Conservation (phyloP, 306 rosid genomes). For the Prunus mume region DNA sequence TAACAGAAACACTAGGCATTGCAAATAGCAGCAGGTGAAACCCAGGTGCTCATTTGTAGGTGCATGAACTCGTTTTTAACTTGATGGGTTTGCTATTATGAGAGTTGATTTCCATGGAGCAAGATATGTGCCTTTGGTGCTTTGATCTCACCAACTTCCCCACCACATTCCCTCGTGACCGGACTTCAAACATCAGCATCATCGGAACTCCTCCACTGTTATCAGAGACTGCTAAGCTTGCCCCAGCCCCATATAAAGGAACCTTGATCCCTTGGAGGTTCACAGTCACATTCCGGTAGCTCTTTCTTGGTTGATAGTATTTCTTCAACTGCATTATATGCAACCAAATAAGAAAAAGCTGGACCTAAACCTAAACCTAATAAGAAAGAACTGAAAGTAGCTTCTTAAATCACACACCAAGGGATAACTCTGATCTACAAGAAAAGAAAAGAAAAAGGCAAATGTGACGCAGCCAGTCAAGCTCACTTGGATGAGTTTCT, state of each 20-base stretch:
- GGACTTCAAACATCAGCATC: slow-evolving; percentile 60
- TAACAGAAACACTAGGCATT: no score
- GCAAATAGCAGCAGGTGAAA: no score
- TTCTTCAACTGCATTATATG: slow-evolving; percentile 54
- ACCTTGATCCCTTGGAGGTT: slow-evolving; percentile 67
- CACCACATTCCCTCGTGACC: slow-evolving; percentile 53
- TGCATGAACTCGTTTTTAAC: slow-evolving; percentile 47
- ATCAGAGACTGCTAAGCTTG: slow-evolving; percentile 42
- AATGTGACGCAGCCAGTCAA: no score
- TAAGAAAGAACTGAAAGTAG: neutral
- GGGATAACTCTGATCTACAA: no score
- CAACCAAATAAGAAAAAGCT: slow-evolving; percentile 8
- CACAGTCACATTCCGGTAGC: slow-evolving; percentile 37
- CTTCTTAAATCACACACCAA: neutral
- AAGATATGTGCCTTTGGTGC: slow-evolving; percentile 45
- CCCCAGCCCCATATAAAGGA: slow-evolving; percentile 83
- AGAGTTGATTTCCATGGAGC: slow-evolving; percentile 46
- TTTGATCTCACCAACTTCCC: slow-evolving; percentile 71
- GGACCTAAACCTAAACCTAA: neutral
- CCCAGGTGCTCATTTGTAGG: slow-evolving; percentile 35
- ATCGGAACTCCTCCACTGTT: slow-evolving; percentile 48
- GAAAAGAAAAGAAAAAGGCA: no score
- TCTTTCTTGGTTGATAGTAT: slow-evolving; percentile 71
- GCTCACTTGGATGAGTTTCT: no score
- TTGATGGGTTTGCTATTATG: slow-evolving; percentile 47